Conservation (phyloP, 495 filamentous ascomycete genomes). For the Melanomma pulvis-pyrius region DNA sequence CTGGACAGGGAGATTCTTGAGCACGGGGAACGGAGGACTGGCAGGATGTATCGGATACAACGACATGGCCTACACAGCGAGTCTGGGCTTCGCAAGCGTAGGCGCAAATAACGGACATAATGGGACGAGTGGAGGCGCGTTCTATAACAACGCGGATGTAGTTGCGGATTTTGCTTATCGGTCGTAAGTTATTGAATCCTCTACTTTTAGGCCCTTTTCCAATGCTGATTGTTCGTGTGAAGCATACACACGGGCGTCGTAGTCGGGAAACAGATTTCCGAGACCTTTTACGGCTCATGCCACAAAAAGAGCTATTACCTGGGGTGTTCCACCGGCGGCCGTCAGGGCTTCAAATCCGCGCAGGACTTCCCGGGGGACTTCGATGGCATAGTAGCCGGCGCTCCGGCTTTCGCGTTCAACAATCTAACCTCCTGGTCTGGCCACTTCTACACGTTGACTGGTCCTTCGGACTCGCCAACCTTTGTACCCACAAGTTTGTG, state of each 20-base stretch:
- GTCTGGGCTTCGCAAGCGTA: slow-evolving; percentile 58
- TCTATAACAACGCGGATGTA: slow-evolving; percentile 57
- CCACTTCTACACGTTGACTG: slow-evolving; percentile 15
- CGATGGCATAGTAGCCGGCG: slow-evolving; percentile 51
- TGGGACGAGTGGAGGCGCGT: slow-evolving; percentile 55
- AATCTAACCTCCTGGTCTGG: slow-evolving; percentile 55
- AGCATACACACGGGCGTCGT: slow-evolving; percentile 29
- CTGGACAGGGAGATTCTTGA: slow-evolving; percentile 43
- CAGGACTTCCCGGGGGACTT: slow-evolving; percentile 57
- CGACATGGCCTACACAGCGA: slow-evolving; percentile 41
- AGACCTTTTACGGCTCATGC: slow-evolving; percentile 52
- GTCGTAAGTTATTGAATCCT: slow-evolving; percentile 36
- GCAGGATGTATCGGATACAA: slow-evolving; percentile 39
- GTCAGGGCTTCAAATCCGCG: slow-evolving; percentile 56
- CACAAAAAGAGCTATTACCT: slow-evolving; percentile 58
- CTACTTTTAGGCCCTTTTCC: neutral
- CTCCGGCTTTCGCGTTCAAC: slow-evolving; percentile 48
- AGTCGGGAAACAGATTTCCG: slow-evolving; percentile 53
- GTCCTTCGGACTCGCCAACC: slow-evolving; percentile 11
- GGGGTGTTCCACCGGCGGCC: slow-evolving; percentile 61
- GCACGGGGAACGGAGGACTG: slow-evolving; percentile 43
- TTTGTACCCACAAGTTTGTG: slow-evolving; percentile 39
- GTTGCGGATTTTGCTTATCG: slow-evolving; percentile 56
- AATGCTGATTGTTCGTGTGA: neutral
- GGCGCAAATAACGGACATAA: slow-evolving; percentile 55